phyloP scores from a whole-genome alignment of 441 rosid species.

The Hura crepitans region DNA sequence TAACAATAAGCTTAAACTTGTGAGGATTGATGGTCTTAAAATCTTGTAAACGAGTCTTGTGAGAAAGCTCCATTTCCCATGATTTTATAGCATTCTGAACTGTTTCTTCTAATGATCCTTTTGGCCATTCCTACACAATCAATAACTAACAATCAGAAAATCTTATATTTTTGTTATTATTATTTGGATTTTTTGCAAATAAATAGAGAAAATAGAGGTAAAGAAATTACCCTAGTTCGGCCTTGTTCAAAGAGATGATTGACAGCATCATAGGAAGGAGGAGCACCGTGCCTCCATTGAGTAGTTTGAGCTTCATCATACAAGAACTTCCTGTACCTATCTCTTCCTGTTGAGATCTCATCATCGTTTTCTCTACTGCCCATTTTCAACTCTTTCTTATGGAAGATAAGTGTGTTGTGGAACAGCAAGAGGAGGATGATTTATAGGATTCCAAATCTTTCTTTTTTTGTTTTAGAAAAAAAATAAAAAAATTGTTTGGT shows the following conservation, averaged over 20 bases:
- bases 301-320: constrained; percentile 34
- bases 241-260: constrained; percentile 76
- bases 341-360: background rate
- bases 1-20: constrained; percentile 62
- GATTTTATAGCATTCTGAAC: constrained; percentile 74
- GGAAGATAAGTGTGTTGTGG: too few relatives aligned
- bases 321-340: constrained; percentile 47
- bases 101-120: constrained; percentile 67
- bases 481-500: too few relatives aligned
- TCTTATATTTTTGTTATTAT: background rate
- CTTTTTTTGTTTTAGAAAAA: too few relatives aligned
- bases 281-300: constrained; percentile 61
- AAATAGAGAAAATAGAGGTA: background rate
- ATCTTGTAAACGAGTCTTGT: constrained; percentile 60
- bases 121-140: constrained; percentile 56
- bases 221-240: constrained; percentile 15
- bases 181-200: too few relatives aligned
- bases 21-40: constrained; percentile 64
- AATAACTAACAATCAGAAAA: background rate
- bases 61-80: constrained; percentile 87
- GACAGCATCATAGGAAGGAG: constrained; percentile 49
- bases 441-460: too few relatives aligned
- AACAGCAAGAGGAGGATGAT: too few relatives aligned
- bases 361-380: background rate
- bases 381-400: background rate